Conservation (phyloP, 2,329 filamentous ascomycete genomes). For the Cadophora gregata region DNA sequence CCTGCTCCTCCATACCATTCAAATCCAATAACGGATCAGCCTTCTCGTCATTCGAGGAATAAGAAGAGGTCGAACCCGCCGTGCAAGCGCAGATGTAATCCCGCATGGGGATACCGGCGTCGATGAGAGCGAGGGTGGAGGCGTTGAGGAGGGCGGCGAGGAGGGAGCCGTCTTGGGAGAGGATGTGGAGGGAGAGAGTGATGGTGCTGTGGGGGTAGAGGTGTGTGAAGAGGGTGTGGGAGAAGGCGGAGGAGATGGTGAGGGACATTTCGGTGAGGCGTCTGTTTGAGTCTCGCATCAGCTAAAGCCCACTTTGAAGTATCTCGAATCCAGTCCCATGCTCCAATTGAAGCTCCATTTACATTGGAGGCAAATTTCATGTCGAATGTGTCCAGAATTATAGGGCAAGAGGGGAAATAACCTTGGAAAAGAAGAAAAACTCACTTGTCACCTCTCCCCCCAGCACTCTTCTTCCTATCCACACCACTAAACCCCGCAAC, state of each 20-base stretch:
- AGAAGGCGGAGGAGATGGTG: constrained; percentile 78
- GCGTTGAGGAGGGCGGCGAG: constrained; percentile 92
- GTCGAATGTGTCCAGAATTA: no score
- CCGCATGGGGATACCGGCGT: constrained; percentile 94
- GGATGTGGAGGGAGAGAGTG: constrained; percentile 80
- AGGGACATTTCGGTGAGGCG: constrained; percentile 81
- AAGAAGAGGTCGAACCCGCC: constrained; percentile 76
- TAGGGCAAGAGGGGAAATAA: not conserved
- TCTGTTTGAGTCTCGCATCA: constrained; percentile 51
- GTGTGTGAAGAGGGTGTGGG: constrained; percentile 80
- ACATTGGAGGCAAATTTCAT: no score
- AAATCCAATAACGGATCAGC: constrained; percentile 83
- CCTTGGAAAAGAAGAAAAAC: constrained; percentile 44
- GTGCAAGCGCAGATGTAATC: constrained; percentile 91
- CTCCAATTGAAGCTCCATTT: not conserved
- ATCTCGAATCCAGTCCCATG: no score
- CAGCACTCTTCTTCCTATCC: constrained; percentile 75
- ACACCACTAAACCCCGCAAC: constrained; percentile 88
- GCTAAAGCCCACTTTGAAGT: not conserved
- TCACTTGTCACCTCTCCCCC: constrained; percentile 78
- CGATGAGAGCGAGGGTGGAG: constrained; percentile 86
- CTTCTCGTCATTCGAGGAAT: constrained; percentile 66
- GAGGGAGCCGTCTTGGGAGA: constrained; percentile 88
- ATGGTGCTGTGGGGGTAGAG: constrained; percentile 90
- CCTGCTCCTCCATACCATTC: constrained; percentile 81